These are phyloP conservation scores for Eimeria nieschulzi DNA, from an alignment of 169 alveolate species.

Conservation along the genomic window DNA sequence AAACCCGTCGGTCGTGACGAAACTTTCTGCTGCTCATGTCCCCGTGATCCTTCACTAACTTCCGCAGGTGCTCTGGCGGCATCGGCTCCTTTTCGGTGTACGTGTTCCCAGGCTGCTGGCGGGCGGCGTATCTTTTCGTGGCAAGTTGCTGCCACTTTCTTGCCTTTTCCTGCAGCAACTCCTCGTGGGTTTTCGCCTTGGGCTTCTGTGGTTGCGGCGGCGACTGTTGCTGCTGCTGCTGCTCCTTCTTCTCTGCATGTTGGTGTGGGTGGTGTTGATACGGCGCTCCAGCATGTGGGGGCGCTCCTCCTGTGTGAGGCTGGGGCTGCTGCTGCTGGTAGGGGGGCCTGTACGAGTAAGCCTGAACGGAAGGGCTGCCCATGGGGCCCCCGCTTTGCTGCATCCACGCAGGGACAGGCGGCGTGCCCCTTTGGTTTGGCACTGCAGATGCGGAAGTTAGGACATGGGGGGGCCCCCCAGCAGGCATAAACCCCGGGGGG, in stretches of 20 bases:
- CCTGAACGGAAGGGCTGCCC: background rate
- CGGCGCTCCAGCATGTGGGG: background rate
- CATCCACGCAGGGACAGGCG: constrained; percentile 22
- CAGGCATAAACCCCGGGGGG: background rate
- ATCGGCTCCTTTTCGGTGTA: constrained; percentile 84
- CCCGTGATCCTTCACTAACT: constrained; percentile 93
- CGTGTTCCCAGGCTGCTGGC: background rate
- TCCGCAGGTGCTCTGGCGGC: constrained; percentile 99
- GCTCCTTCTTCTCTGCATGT: background rate
- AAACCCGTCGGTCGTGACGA: constrained; percentile 99
- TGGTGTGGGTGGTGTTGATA: background rate
- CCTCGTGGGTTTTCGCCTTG: constrained; percentile 61
- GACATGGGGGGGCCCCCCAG: background rate
- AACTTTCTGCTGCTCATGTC: constrained; percentile 93
- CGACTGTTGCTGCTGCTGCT: constrained; percentile 13
- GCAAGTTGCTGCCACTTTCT: constrained; percentile 88
- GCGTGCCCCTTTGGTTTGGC: constrained; percentile 10
- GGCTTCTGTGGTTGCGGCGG: background rate
- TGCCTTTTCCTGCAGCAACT: constrained; percentile 84
- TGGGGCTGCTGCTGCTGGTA: background rate
- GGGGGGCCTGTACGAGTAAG: background rate
- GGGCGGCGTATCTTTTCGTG: constrained; percentile 83
- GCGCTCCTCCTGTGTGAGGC: background rate
- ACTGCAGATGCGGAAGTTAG: background rate
- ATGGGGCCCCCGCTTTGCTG: background rate